These are phyloP conservation scores for Tephrocybe sp. DNA, from an alignment of 768 basidiomycete genomes.

Conservation along the genomic window DNA sequence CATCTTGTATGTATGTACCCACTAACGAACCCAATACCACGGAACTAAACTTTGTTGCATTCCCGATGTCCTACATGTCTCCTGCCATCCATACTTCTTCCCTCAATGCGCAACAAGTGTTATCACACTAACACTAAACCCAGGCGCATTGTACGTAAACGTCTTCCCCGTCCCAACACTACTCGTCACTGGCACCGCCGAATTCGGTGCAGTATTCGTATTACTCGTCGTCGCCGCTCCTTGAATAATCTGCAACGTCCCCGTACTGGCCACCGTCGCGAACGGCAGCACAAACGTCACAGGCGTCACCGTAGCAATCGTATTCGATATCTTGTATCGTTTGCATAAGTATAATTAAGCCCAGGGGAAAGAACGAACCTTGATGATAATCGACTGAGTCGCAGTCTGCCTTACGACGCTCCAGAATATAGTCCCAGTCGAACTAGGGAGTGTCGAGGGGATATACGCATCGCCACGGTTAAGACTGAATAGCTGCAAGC, in stretches of 20 bases:
- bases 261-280: slow-evolving; percentile 39
- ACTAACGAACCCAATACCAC: too few species aligned
- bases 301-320: slow-evolving; percentile 35
- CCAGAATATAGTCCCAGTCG: slow-evolving; percentile 57
- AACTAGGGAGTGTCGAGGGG: slow-evolving; percentile 56
- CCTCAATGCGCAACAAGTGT: slow-evolving; percentile 30
- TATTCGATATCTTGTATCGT: slow-evolving; percentile 50
- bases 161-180: slow-evolving; percentile 46
- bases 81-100: too few species aligned
- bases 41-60: too few species aligned
- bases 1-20: too few species aligned
- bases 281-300: slow-evolving; percentile 60
- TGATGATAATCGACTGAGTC: slow-evolving; percentile 51
- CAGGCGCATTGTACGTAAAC: slow-evolving; percentile 57
- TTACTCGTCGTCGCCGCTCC: slow-evolving; percentile 55
- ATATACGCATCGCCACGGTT: slow-evolving; percentile 65
- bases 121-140: slow-evolving; percentile 40
- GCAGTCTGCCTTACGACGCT: slow-evolving; percentile 48
- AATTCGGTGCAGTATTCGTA: slow-evolving; percentile 48
- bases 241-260: slow-evolving; percentile 48
- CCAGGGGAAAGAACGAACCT: slow-evolving; percentile 35
- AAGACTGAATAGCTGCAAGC: slow-evolving; percentile 56
- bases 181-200: slow-evolving; percentile 45
- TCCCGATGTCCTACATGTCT: too few species aligned
- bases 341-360: not conserved